Percentiles rank a stretch among this genome's conserved stretches.
These are phyloP conservation scores for Panus rudis DNA, from an alignment of 768 basidiomycete genomes.

Conservation along the genomic window DNA sequence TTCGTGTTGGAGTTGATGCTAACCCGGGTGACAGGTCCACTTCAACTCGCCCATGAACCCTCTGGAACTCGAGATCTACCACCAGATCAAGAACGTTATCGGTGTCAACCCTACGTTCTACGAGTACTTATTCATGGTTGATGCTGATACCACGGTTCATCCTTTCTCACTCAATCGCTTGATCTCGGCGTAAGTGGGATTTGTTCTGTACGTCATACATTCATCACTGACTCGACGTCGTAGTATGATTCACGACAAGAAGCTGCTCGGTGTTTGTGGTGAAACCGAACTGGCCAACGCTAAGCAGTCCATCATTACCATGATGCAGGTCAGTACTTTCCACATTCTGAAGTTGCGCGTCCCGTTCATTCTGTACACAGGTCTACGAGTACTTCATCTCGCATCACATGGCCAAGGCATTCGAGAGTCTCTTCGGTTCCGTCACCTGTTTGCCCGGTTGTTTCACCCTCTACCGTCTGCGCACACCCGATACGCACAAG, in stretches of 20 bases:
- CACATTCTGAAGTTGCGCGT: neutral
- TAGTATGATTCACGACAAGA: constrained; percentile 97
- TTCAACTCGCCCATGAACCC: constrained; percentile 97
- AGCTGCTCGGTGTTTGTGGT: constrained; percentile 89
- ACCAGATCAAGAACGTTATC: constrained; percentile 99
- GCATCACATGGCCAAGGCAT: constrained; percentile 97
- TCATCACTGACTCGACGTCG: neutral
- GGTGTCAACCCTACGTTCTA: constrained; percentile 99
- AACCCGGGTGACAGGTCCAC: constrained; percentile 59
- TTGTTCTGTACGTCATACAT: neutral
- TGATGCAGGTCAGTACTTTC: constrained; percentile 72
- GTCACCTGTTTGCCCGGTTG: constrained; percentile 99
- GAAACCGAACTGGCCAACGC: constrained; percentile 91
- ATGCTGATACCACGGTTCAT: constrained; percentile 93
- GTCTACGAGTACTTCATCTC: constrained; percentile 99
- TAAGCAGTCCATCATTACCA: constrained; percentile 91
- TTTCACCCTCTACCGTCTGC: constrained; percentile 94
- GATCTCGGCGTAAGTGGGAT: constrained; percentile 75
- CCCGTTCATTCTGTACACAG: constrained; percentile 25
- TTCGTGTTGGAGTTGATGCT: constrained; percentile 1
- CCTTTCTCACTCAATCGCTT: constrained; percentile 83
- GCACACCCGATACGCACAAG: constrained; percentile 92
- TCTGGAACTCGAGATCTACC: constrained; percentile 95
- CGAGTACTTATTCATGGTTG: constrained; percentile 89
- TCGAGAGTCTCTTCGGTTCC: constrained; percentile 93